Percentiles rank a stretch among this genome's conserved stretches.
These are phyloP conservation scores for Blastomyces gilchristii DNA, from an alignment of 2,329 filamentous ascomycete species.

Conservation along the genomic window DNA sequence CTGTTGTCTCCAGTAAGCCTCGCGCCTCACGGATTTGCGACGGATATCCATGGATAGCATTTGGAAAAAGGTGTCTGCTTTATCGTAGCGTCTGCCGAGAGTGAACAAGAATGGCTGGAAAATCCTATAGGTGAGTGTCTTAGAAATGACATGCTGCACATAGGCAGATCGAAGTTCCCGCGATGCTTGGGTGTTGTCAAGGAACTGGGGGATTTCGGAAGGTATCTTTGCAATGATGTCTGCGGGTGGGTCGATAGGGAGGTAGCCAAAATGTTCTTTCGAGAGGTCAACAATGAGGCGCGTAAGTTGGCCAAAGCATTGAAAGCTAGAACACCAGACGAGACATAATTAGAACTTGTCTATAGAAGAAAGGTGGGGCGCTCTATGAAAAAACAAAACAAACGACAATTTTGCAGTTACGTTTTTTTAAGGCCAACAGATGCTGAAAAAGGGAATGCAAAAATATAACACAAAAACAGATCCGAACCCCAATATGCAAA, in stretches of 20 bases:
- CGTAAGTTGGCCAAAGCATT: slow-evolving; percentile 43
- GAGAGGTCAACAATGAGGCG: slow-evolving; percentile 44
- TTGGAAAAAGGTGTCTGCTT: slow-evolving; percentile 46
- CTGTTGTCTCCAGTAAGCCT: slow-evolving; percentile 50
- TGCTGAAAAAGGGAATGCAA: slow-evolving; percentile 11
- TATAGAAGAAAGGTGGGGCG: slow-evolving; percentile 22
- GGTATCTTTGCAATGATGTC: slow-evolving; percentile 44
- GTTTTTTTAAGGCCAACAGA: not conserved
- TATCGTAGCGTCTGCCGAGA: slow-evolving; percentile 44
- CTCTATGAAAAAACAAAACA: not conserved
- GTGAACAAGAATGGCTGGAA: slow-evolving; percentile 51
- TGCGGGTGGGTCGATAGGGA: slow-evolving; percentile 41
- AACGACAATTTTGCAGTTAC: slow-evolving; percentile 6
- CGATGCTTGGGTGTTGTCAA: slow-evolving; percentile 43
- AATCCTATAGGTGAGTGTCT: slow-evolving; percentile 46
- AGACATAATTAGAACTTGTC: slow-evolving; percentile 34
- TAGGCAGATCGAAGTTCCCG: slow-evolving; percentile 45
- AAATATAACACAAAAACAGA: slow-evolving; percentile 11
- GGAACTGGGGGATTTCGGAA: slow-evolving; percentile 44
- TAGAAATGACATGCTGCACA: slow-evolving; percentile 46
- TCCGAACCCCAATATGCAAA: slow-evolving; percentile 12
- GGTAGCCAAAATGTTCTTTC: slow-evolving; percentile 43
- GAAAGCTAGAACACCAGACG: slow-evolving; percentile 34
- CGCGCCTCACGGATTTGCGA: slow-evolving; percentile 46
- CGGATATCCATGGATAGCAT: slow-evolving; percentile 48